Evolutionary conservation across 176 grass and related monocot species (phyloP), one percentile per base, ranked within the genome.

Genomic region (bread wheat (Triticum aestivum)): DNA sequence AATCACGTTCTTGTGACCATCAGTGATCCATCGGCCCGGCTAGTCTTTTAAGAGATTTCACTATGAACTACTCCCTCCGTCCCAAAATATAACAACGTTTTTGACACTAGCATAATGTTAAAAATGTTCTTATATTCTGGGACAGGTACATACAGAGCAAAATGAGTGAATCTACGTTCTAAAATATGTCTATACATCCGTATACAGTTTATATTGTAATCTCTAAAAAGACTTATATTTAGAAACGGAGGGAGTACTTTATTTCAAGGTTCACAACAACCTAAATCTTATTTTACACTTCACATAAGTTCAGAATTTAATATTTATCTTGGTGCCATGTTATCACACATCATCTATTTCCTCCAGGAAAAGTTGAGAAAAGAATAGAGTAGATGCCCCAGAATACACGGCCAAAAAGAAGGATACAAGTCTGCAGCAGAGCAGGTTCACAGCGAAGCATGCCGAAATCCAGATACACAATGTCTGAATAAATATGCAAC

Each of bases 401-500:
- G 64, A n/a, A 54, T 26, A 30, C n/a, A 65, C 39, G 41, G 13
- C 66, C 67, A 80, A 11, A 85, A 58, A 51, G 29, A 80, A 82
- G 54, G 45, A 84, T 26, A 87, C 38, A 17, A 42, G 73, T 35
- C 56, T 71, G 39, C 30, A 56, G 17, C 37, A 49, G 42, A 9
- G 72, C 72, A 2, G 42, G 85, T 74, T 79, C 13, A 71, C 20
- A 61, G 9, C 52, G 47, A 1, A 26, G 9, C 56, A 17, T 6
- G 9, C 44, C 34, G 0, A 59, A 67, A 58, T 14, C 8, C 2
- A 24, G 59, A 1, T 18, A 42, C 44, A 69, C 52, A 18, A 4
- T 33, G 54, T 52, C 45, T 33, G 5, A 61, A 89, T 24, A 85
- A 59, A 90, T 83, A 83, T 12, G 35, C 3, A 73, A 56, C 58